phyloP scores from a whole-genome alignment of 805 yeast genomes.

The Brettanomyces nanus region DNA sequence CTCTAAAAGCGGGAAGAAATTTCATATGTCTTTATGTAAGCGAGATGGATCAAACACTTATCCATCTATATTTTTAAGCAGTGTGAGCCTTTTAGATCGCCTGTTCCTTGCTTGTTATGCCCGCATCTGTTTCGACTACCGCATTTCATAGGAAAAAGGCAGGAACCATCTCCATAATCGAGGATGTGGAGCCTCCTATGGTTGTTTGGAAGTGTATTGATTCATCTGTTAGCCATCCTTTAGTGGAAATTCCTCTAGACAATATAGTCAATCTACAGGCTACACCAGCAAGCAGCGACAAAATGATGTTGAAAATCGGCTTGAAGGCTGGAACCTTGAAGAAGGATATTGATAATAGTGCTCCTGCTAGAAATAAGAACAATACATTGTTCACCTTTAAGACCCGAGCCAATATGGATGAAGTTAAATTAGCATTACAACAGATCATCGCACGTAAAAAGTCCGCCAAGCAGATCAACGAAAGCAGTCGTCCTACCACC shows the following conservation, averaged over 20 bases:
- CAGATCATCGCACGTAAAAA: conserved; percentile 61
- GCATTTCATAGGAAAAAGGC: conserved; percentile 46
- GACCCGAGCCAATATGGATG: conserved; percentile 68
- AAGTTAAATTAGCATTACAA: conserved; percentile 57
- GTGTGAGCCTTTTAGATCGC: too few species aligned
- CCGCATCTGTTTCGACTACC: conserved; percentile 31
- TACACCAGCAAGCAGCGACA: conserved; percentile 57
- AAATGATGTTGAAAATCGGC: conserved; percentile 56
- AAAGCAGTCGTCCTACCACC: conserved; percentile 5
- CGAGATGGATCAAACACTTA: too few species aligned
- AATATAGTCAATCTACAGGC: conserved; percentile 51
- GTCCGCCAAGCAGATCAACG: conserved; percentile 30
- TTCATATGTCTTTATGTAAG: too few species aligned
- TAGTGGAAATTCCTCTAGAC: conserved; percentile 34
- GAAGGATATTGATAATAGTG: conserved; percentile 18
- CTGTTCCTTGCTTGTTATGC: conserved; percentile 3
- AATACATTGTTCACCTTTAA: conserved; percentile 52
- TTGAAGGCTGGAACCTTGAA: conserved; percentile 27
- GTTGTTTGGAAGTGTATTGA: conserved; percentile 55
- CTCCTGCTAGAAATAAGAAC: conserved; percentile 5
- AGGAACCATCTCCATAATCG: conserved; percentile 48
- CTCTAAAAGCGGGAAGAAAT: too few species aligned
- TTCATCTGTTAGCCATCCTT: conserved; percentile 28
- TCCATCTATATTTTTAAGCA: too few species aligned
- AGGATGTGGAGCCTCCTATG: conserved; percentile 48